Evolutionary conservation across 768 basidiomycete genomes (phyloP).

Genomic region (Suillus alpinus): DNA sequence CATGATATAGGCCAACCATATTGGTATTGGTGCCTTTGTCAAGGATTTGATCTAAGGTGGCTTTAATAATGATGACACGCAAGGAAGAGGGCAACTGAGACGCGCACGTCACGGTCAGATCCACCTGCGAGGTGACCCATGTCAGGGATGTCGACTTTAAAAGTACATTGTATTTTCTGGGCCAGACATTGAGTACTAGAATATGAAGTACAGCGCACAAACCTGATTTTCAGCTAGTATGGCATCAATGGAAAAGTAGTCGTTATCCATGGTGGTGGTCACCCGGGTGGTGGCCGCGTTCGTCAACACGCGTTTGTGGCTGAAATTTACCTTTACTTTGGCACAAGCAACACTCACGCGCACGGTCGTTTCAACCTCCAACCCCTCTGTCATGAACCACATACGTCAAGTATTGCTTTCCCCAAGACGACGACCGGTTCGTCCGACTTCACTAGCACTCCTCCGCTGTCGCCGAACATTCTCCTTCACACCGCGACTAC

Average conservation of each 20-base stretch:
- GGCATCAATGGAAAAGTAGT: constrained; percentile 89
- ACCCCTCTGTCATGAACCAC: constrained; percentile 19
- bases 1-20: constrained; percentile 89
- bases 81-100: constrained; percentile 3
- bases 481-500: constrained; percentile 26
- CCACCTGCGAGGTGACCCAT: constrained; percentile 91
- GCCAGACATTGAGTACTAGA: not conserved
- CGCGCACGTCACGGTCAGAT: constrained; percentile 73
- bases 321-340: not conserved
- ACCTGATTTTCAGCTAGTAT: constrained; percentile 93
- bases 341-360: not conserved
- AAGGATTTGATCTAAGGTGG: constrained; percentile 64
- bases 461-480: constrained; percentile 24
- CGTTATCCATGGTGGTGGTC: constrained; percentile 70
- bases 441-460: constrained; percentile 9
- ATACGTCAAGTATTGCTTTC: constrained; percentile 14
- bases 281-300: not conserved
- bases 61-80: constrained; percentile 8
- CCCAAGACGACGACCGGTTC: constrained; percentile 15
- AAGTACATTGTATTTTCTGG: constrained; percentile 92
- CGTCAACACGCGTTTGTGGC: constrained; percentile 20
- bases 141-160: constrained; percentile 78
- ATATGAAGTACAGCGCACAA: constrained; percentile 8
- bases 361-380: not conserved
- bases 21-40: constrained; percentile 79